A percentile compares a stretch with the other conserved stretches of the same genome.
Conservation (phyloP, 2,329 filamentous ascomycete species). For the Amauroascus verrucosus region DNA sequence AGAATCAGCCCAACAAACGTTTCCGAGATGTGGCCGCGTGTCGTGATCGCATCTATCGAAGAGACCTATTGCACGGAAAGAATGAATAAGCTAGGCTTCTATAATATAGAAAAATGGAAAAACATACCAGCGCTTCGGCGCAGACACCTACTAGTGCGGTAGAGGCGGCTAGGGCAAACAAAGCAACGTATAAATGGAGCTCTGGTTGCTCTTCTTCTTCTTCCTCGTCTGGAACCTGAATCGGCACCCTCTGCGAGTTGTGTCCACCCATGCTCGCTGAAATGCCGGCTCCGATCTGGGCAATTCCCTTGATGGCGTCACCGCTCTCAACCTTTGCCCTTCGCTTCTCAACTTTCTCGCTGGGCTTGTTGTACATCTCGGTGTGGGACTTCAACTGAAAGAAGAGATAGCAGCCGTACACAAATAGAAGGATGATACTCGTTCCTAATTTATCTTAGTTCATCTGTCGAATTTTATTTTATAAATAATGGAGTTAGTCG, state of each 20-base stretch:
- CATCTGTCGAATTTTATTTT: not conserved
- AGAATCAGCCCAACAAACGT: constrained; percentile 56
- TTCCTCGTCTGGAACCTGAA: constrained; percentile 56
- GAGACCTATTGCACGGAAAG: constrained; percentile 30
- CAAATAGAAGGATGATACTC: constrained; percentile 69
- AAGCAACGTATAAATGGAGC: constrained; percentile 36
- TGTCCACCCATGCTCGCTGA: constrained; percentile 42
- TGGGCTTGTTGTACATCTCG: constrained; percentile 67
- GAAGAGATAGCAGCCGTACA: constrained; percentile 73
- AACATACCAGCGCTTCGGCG: constrained; percentile 52
- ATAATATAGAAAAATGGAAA: not conserved
- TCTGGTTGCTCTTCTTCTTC: constrained; percentile 66
- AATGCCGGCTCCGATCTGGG: constrained; percentile 43
- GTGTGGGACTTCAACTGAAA: constrained; percentile 87
- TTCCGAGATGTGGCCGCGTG: constrained; percentile 41
- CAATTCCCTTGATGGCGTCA: constrained; percentile 41
- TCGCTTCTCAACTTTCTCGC: constrained; percentile 61
- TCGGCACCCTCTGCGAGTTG: constrained; percentile 39
- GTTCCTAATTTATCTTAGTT: constrained; percentile 29
- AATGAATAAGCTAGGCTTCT: not conserved
- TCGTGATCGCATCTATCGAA: constrained; percentile 47
- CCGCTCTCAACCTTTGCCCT: constrained; percentile 37
- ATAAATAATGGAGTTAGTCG: no score
- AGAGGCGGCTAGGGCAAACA: constrained; percentile 57
- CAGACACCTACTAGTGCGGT: constrained; percentile 74